Evolutionary conservation across 2,329 filamentous ascomycete species (phyloP).

Genomic region (Orbilia quercus): DNA sequence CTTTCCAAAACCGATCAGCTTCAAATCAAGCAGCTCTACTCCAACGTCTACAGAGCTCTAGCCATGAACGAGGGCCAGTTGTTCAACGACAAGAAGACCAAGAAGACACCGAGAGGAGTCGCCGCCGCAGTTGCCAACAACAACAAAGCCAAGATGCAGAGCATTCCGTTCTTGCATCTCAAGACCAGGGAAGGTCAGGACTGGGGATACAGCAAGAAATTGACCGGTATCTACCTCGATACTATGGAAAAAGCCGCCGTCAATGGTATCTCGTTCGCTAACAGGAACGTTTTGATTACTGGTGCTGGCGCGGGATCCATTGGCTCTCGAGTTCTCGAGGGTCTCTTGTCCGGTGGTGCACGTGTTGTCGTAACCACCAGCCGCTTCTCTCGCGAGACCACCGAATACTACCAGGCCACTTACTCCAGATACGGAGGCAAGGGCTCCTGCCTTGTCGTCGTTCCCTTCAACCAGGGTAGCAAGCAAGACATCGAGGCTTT

Average conservation of each 20-base stretch:
- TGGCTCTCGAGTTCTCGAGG: conserved; percentile 94
- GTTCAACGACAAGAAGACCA: conserved; percentile 82
- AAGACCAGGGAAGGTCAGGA: conserved; percentile 93
- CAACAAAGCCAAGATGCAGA: conserved; percentile 91
- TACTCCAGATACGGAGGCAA: conserved; percentile 93
- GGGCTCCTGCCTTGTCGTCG: conserved; percentile 95
- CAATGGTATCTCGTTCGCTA: conserved; percentile 86
- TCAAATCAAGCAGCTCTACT: conserved; percentile 94
- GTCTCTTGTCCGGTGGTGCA: conserved; percentile 93
- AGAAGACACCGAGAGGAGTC: conserved; percentile 66
- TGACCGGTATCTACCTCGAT: conserved; percentile 91
- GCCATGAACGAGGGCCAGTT: conserved; percentile 99
- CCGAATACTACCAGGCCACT: conserved; percentile 99
- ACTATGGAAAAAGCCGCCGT: conserved; percentile 89
- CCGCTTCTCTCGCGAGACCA: conserved; percentile 95
- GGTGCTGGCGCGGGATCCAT: conserved; percentile 98
- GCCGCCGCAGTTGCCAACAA: conserved; percentile 65
- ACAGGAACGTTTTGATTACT: conserved; percentile 97
- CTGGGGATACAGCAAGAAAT: conserved; percentile 99
- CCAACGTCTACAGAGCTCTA: conserved; percentile 90
- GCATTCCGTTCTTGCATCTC: conserved; percentile 95
- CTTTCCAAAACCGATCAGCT: conserved; percentile 95
- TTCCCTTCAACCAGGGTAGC: conserved; percentile 98
- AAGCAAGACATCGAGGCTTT: conserved; percentile 97
- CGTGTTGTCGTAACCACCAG: conserved; percentile 97